A percentile compares a stretch with the other conserved stretches of the same genome.
These are phyloP conservation scores for Russula dissimulans DNA, from an alignment of 768 basidiomycete genomes.

Conservation along the genomic window DNA sequence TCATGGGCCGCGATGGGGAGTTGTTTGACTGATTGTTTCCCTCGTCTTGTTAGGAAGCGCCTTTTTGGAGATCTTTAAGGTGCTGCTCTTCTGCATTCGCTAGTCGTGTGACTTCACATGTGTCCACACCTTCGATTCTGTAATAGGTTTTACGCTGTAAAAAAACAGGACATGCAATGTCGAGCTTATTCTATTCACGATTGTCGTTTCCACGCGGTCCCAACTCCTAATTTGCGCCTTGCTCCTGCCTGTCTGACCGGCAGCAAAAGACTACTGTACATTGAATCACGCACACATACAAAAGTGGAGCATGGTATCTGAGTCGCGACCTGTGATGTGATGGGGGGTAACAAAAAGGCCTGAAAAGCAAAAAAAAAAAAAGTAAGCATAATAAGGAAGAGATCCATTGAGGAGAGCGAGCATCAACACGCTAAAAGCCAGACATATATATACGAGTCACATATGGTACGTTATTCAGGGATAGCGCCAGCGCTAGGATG, in stretches of 20 bases:
- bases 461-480: not conserved
- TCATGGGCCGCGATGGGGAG: not conserved
- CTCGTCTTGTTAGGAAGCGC: slow-evolving; percentile 40
- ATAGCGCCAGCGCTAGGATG: slow-evolving; percentile 10
- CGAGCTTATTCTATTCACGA: not conserved
- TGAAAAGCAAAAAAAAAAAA: not conserved
- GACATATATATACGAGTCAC: not conserved
- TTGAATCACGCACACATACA: slow-evolving; percentile 9
- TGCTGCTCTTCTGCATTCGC: not conserved
- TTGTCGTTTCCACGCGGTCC: not conserved
- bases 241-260: not conserved
- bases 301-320: slow-evolving; percentile 3
- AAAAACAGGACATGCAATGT: not conserved
- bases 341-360: not conserved
- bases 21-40: not conserved
- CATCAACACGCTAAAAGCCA: not conserved
- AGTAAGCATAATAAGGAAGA: not conserved
- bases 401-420: not conserved
- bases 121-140: not conserved
- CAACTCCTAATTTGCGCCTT: not conserved
- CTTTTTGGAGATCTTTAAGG: slow-evolving; percentile 49
- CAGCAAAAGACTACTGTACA: slow-evolving; percentile 4
- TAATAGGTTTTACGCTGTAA: not conserved
- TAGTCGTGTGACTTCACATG: not conserved
- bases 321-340: not conserved